These are phyloP conservation scores for Xylaria telfairii DNA, from an alignment of 495 filamentous ascomycete species.

Conservation along the genomic window DNA sequence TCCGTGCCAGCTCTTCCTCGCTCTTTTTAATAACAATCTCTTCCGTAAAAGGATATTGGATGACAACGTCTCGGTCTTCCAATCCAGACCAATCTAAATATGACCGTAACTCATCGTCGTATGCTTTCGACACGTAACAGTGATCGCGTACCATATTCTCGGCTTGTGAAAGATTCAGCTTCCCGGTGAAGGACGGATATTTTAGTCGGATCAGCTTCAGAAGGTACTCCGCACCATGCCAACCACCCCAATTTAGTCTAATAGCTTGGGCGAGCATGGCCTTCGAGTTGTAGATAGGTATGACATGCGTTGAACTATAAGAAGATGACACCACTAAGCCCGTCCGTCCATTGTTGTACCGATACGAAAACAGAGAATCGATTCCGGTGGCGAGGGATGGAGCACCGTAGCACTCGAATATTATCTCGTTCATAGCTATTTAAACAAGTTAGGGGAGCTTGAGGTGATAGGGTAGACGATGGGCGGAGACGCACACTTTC, in stretches of 20 bases:
- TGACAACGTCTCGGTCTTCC: conserved; percentile 83
- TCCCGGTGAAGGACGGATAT: conserved; percentile 86
- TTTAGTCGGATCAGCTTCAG: conserved; percentile 90
- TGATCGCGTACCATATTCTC: conserved; percentile 88
- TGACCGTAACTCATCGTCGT: conserved; percentile 72
- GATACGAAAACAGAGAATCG: conserved; percentile 94
- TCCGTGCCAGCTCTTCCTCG: conserved; percentile 85
- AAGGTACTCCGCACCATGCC: conserved; percentile 86
- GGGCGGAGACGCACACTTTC: conserved; percentile 69
- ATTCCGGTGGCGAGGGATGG: conserved; percentile 91
- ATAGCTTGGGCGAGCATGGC: conserved; percentile 82
- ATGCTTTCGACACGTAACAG: conserved; percentile 86
- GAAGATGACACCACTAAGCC: conserved; percentile 91
- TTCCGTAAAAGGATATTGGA: conserved; percentile 94
- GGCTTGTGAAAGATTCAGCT: conserved; percentile 81
- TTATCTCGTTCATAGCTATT: conserved; percentile 91
- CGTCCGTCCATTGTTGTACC: conserved; percentile 85
- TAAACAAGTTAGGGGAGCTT: conserved; percentile 21
- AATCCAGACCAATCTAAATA: conserved; percentile 88
- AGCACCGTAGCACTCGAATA: conserved; percentile 92
- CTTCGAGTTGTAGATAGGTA: conserved; percentile 86
- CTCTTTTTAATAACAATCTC: conserved; percentile 86
- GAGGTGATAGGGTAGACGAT: background rate
- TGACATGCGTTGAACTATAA: conserved; percentile 92
- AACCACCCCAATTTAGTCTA: conserved; percentile 92